phyloP scores from a whole-genome alignment of 164 flowering plant species.

The Amborella trichopoda region DNA sequence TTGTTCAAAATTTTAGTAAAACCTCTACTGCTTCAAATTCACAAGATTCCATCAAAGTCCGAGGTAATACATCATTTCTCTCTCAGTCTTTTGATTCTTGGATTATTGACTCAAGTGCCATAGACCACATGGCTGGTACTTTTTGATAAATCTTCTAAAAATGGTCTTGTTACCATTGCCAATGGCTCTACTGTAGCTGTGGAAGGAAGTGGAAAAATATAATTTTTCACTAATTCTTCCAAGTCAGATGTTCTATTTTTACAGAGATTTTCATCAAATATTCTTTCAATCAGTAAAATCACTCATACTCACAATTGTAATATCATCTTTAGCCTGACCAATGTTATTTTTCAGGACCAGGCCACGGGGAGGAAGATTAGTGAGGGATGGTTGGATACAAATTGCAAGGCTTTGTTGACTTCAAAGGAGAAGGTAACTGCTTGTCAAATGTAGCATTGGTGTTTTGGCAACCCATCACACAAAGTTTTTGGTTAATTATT shows the following conservation, averaged over 20 bases:
- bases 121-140: background rate
- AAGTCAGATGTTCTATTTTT: background rate
- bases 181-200: background rate
- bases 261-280: background rate
- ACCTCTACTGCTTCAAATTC: background rate
- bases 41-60: background rate
- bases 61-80: background rate
- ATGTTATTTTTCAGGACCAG: conserved; percentile 1
- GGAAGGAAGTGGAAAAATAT: background rate
- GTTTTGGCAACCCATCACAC: background rate
- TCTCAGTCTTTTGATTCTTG: background rate
- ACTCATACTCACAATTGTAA: background rate
- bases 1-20: background rate
- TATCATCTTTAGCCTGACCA: background rate
- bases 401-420: background rate
- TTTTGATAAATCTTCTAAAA: background rate
- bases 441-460: background rate
- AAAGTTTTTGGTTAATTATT: background rate
- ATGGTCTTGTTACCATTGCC: background rate
- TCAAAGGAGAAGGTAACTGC: background rate
- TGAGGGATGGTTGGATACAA: background rate
- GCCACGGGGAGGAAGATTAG: background rate
- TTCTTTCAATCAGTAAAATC: background rate
- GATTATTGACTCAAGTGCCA: background rate
- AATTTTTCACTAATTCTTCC: background rate